These are phyloP conservation scores for Echinochloa phyllopogon DNA, from an alignment of 176 grass and related monocot species.

Conservation along the genomic window DNA sequence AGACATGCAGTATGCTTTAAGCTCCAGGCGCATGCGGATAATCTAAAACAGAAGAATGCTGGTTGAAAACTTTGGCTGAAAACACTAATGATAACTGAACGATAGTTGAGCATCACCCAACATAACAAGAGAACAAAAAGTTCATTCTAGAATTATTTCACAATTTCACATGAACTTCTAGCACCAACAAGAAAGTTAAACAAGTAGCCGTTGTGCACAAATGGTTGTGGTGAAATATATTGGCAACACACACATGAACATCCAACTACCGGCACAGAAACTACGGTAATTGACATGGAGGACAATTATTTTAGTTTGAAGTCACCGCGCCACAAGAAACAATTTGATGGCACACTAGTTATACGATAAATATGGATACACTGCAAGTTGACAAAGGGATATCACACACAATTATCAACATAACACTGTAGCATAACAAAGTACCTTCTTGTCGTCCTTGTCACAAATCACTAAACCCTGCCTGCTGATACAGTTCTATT, in stretches of 20 bases:
- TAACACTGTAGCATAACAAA: slow-evolving; percentile 19
- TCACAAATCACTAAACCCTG: slow-evolving; percentile 16
- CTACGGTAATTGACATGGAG: not conserved
- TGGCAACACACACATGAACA: not conserved
- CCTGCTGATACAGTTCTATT: slow-evolving; percentile 16
- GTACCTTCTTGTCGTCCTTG: slow-evolving; percentile 7
- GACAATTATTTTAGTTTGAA: not conserved
- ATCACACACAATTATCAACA: not conserved
- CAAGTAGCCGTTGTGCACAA: not conserved
- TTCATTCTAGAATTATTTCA: not conserved
- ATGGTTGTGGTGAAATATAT: not conserved
- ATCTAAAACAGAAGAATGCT: slow-evolving; percentile 2
- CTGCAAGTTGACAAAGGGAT: not conserved
- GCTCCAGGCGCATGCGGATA: not conserved
- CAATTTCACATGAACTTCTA: slow-evolving; percentile 20
- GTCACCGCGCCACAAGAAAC: not conserved
- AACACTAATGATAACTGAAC: not conserved
- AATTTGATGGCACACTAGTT: not conserved
- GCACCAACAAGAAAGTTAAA: slow-evolving; percentile 8
- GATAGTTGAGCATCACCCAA: not conserved
- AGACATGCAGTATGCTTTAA: not conserved
- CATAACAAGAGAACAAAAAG: not conserved
- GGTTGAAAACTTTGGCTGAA: not conserved
- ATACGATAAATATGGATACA: not conserved
- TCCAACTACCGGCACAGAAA: slow-evolving; percentile 6